Base-by-base conservation (phyloP, 2,329 filamentous ascomycete species). In the Ceratocystis ficicola region DNA sequence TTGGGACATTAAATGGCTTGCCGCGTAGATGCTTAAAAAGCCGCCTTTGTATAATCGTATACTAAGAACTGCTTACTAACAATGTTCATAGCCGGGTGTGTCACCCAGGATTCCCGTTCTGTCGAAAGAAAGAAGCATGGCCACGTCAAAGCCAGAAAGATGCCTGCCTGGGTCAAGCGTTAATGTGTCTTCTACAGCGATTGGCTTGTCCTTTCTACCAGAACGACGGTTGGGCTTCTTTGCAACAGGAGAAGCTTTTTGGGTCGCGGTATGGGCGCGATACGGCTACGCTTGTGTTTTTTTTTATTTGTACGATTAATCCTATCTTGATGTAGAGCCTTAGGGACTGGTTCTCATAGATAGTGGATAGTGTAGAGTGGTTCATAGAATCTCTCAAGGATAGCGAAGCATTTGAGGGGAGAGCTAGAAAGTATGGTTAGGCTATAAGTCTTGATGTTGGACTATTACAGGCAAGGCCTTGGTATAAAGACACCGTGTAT, bases 41-140 rank as follows among this genome's bases (percentile, higher is more conserved):
- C 60, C 30, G 36, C 2, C 0, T 4, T 3, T n/a, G 55, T 62
- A 44, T 48, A 41, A 64, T 48, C 48, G 63, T 64, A 20, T 68
- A 65, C 61, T 59, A 52, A 65, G 46, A 67, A 62, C 63, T 65
- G 68, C 67, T 69, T 74, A 73, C 80, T 84, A 74, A 84, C 75
- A 69, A 65, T 63, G 67, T 68, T 69, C 73, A 73, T 75, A 99
- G 94, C 93, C 74, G 95, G 95, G 69, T 91, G 88, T 76, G 84
- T 99, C 69, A 95, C 92, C 64, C 88, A 93, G 73, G 93, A 99
- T 79, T 84, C 87, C 67, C 90, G 93, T 78, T 86, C 82, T 73
- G 95, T 99, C 71, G 94, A 99, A 79, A 93, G 94, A 76, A 99
- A 99, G 86, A 97, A 99, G 84, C 85, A 90, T 66, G 95, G 94